Conservation (phyloP, 805 yeast genomes). For the Yarrowia yakushimensis region DNA sequence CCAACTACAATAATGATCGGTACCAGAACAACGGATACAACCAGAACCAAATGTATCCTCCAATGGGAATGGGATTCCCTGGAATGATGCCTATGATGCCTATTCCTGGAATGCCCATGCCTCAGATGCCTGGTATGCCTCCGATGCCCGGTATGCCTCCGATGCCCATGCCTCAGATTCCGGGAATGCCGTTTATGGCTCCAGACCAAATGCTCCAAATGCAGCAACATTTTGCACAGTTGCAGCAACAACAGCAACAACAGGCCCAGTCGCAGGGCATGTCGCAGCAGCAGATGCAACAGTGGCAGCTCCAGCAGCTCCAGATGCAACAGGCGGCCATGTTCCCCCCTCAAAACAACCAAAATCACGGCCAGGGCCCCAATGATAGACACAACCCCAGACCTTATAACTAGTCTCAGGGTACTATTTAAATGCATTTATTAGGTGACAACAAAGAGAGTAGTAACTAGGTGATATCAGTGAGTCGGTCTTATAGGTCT, state of each 20-base stretch:
- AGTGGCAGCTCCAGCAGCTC: constrained; percentile 26
- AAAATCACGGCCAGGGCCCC: constrained; percentile 24
- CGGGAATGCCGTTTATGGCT: constrained; percentile 4
- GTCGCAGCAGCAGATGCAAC: constrained; percentile 28
- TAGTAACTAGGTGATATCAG: no score
- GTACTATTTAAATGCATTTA: not conserved
- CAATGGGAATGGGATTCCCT: not conserved
- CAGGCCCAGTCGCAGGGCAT: not conserved
- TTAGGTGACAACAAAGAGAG: no score
- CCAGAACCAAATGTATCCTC: not conserved
- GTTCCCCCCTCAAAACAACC: constrained; percentile 17
- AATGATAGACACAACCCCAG: constrained; percentile 10
- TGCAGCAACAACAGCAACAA: constrained; percentile 27
- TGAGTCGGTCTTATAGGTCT: no score
- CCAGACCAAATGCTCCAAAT: constrained; percentile 30
- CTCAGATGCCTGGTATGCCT: constrained; percentile 18
- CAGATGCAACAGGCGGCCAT: not conserved
- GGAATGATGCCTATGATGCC: not conserved
- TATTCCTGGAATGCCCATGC: no score
- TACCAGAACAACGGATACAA: not conserved
- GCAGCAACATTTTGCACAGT: constrained; percentile 27
- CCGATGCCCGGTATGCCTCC: constrained; percentile 26
- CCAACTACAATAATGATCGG: not conserved
- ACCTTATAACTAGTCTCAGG: not conserved
- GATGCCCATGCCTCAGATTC: no score